Percentiles rank a stretch among this genome's conserved stretches.
These are phyloP conservation scores for Knufia petricola DNA, from an alignment of 2,329 filamentous ascomycete genomes.

Conservation along the genomic window DNA sequence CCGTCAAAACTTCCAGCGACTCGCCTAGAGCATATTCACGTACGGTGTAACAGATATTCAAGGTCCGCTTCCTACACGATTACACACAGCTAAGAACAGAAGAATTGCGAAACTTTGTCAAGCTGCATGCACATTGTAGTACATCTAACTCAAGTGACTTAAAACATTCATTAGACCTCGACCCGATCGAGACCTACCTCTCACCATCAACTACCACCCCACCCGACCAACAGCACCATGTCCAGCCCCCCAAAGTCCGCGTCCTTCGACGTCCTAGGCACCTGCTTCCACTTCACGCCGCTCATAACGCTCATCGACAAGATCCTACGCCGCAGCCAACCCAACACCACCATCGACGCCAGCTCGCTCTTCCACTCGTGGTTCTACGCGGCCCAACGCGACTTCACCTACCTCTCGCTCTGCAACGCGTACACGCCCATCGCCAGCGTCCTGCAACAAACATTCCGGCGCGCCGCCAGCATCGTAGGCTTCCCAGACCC, in stretches of 20 bases:
- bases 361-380: constrained; percentile 2
- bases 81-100: too few species aligned
- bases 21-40: too few species aligned
- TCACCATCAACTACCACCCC: too few species aligned
- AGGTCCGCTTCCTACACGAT: too few species aligned
- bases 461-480: neutral
- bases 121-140: too few species aligned
- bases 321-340: neutral
- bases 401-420: neutral
- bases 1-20: too few species aligned
- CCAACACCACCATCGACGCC: constrained; percentile 1
- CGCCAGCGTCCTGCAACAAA: neutral
- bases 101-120: too few species aligned
- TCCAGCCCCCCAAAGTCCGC: constrained; percentile 2
- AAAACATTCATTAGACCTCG: too few species aligned
- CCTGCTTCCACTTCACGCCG: constrained; percentile 2
- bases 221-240: too few species aligned
- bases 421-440: neutral
- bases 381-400: constrained; percentile 4
- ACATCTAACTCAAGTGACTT: too few species aligned
- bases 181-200: too few species aligned
- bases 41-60: too few species aligned
- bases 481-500: constrained; percentile 3
- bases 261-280: constrained; percentile 6
- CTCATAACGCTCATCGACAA: neutral